A percentile compares a stretch with the other conserved stretches of the same genome.
These are phyloP conservation scores for Schizosaccharomyces osmophilus DNA, from an alignment of 805 yeast species.

Conservation along the genomic window DNA sequence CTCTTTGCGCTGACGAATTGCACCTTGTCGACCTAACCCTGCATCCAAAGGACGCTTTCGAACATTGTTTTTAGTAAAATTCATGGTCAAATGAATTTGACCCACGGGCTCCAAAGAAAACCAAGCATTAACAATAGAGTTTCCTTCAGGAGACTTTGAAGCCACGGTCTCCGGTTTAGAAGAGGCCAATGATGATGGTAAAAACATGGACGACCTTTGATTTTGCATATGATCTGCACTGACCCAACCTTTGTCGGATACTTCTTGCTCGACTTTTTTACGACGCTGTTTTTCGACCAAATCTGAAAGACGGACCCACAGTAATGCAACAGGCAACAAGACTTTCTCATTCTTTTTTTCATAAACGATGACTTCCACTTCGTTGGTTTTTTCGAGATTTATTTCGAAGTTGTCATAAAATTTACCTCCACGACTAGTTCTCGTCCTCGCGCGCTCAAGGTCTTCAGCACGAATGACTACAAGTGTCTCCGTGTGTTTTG, in stretches of 20 bases:
- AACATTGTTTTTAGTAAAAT: slow-evolving; percentile 48
- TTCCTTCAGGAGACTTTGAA: not conserved
- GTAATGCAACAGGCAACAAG: slow-evolving; percentile 66
- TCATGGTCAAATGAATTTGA: slow-evolving; percentile 50
- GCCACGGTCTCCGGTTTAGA: slow-evolving; percentile 14
- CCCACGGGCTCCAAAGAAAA: slow-evolving; percentile 85
- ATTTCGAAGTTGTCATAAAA: slow-evolving; percentile 68
- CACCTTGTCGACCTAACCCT: slow-evolving; percentile 82
- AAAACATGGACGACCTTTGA: not conserved
- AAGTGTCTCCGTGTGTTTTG: slow-evolving; percentile 55
- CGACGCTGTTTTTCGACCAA: slow-evolving; percentile 86
- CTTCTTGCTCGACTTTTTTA: slow-evolving; percentile 52
- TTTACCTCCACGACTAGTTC: slow-evolving; percentile 47
- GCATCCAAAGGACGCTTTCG: slow-evolving; percentile 19
- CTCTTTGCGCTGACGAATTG: slow-evolving; percentile 77
- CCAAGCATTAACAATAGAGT: slow-evolving; percentile 44
- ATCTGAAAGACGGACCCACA: slow-evolving; percentile 78
- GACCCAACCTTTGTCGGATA: slow-evolving; percentile 64
- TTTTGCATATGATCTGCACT: slow-evolving; percentile 26
- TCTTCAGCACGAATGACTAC: slow-evolving; percentile 72
- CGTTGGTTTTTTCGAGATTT: slow-evolving; percentile 74
- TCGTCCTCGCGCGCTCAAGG: slow-evolving; percentile 54
- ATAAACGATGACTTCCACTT: slow-evolving; percentile 65
- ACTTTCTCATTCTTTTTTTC: slow-evolving; percentile 35
- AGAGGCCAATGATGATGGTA: not conserved